phyloP scores from a whole-genome alignment of 306 rosid species.

The Trifolium fragiferum region DNA sequence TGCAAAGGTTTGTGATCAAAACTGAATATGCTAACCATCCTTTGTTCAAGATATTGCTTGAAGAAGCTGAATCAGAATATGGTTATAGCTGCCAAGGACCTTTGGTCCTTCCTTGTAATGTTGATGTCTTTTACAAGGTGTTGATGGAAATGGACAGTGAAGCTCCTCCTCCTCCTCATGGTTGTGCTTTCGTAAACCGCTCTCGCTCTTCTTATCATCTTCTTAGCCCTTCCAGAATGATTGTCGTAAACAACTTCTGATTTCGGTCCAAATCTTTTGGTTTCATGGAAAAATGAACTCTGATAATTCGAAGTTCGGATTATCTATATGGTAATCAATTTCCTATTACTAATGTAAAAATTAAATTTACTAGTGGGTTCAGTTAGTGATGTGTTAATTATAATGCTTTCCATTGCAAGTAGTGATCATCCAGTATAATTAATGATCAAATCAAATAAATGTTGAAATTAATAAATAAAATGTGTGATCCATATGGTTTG shows the following conservation, averaged over 20 bases:
- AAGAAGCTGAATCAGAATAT: slow-evolving; percentile 87
- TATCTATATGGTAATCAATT: not conserved
- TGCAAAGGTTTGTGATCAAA: slow-evolving; percentile 69
- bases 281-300: not conserved
- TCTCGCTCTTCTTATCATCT: slow-evolving; percentile 50
- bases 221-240: slow-evolving; percentile 56
- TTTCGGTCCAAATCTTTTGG: not conserved
- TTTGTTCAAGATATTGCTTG: slow-evolving; percentile 72
- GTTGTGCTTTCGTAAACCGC: slow-evolving; percentile 57
- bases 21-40: slow-evolving; percentile 77
- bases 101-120: slow-evolving; percentile 72
- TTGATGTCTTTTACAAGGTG: slow-evolving; percentile 64
- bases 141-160: slow-evolving; percentile 59
- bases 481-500: slow-evolving; percentile 8
- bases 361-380: not conserved
- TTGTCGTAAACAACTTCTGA: slow-evolving; percentile 52
- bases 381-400: not conserved
- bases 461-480: slow-evolving; percentile 5
- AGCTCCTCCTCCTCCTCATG: slow-evolving; percentile 37
- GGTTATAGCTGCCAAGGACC: slow-evolving; percentile 78
- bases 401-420: not conserved
- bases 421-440: slow-evolving; percentile 2
- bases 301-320: not conserved
- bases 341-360: not conserved
- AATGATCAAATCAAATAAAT: not conserved